Base-by-base conservation (phyloP, 2,329 filamentous ascomycete genomes). In the Fusarium oxysporum region DNA sequence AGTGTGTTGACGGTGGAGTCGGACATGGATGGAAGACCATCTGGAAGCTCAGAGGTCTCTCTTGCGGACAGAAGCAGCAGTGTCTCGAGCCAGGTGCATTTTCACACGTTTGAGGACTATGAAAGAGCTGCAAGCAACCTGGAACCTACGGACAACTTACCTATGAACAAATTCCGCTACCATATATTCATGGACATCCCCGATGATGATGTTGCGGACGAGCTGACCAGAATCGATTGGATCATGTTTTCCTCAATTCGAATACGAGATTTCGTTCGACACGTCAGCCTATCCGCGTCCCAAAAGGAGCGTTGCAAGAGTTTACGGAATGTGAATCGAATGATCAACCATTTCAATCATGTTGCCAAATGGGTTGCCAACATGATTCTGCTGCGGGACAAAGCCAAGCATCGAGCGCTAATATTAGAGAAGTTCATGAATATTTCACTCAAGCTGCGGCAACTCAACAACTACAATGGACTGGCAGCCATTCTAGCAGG, bases 401-500 rank as follows among this genome's bases (percentile, higher is more conserved):
- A 99, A 84, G 92, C 96, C 16, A 98, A 98, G 82, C 96, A 99
- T 81, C 90, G 96, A 71, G 95, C 95, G 6, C 89, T 92, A 71
- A 96, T 96, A 84, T 84, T 99, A 62, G 96, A 98, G 81, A 98
- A 97, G 80, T 97, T 98, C 80, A 98, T 98, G 94, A 90, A 89
- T 57, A 91, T 99, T 76, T 95, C 96, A 40, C 79, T 92, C 78
- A 96, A 95, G 83, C 86, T 99, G 55, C 92, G 96, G 43, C 92
- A 95, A 78, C 85, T 97, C 70, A 98, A 98, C 85, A 98, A 99
- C 82, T 99, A 98, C 86, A 98, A 98, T 80, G 93, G 95, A 0
- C 86, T 99, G 3, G 96, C 95, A n/a, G 96, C 96, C 12, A 91
- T 99, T 40, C 89, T 99, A 65, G 96, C 96, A 11, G 96, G 96